Evolutionary conservation across 371 early-diverging fungal genomes (phyloP), one percentile per base, ranked within the genome.

Genomic region (Saksenaea vasiformis): DNA sequence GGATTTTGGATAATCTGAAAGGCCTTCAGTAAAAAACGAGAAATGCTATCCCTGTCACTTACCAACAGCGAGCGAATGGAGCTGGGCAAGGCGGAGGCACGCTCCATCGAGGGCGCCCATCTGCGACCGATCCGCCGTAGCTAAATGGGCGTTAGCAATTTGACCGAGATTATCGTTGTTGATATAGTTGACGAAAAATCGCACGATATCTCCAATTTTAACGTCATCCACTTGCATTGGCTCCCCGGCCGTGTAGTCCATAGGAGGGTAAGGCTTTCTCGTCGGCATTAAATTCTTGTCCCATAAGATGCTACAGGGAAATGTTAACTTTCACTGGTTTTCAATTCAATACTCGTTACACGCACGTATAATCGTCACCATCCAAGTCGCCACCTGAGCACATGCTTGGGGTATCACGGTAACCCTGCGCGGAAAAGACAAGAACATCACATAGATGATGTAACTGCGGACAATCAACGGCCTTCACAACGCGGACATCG

Each of bases 301-400:
- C 92, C 93, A 94, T 13, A 85, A 82, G 0, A 92, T 74, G 11
- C 83, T 85, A 67, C 31, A 51, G 4, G 31, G 2, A 47, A 55
- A 9, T 36, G 36, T n/a, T 5, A 60, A 11, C 14, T 8, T 17
- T 5, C 39, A 39, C 39, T 11, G 11, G 2, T 39, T 11, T 14
- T n/a, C 22, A 10, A 22, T 22, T 61, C 36, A 9, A 3, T 19
- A 58, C 73, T 69, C n/a, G n/a, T n/a, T n/a, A n/a, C n/a, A n/a
- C n/a, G n/a, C 71, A 78, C 71, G 82, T 84, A 56, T 82, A 88
- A 26, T 89, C 87, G 77, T 96, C 96, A 13, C 94, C 94, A 68
- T 95, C 96, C 9, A 96, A 69, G 76, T 96, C 96, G 0, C 91
- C 91, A 19, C 95, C 95, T 41, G 89, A 85, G 60, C 90, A 86